These are phyloP conservation scores for Talaromyces sp. DNA, from an alignment of 2,329 filamentous ascomycete genomes.

Conservation along the genomic window DNA sequence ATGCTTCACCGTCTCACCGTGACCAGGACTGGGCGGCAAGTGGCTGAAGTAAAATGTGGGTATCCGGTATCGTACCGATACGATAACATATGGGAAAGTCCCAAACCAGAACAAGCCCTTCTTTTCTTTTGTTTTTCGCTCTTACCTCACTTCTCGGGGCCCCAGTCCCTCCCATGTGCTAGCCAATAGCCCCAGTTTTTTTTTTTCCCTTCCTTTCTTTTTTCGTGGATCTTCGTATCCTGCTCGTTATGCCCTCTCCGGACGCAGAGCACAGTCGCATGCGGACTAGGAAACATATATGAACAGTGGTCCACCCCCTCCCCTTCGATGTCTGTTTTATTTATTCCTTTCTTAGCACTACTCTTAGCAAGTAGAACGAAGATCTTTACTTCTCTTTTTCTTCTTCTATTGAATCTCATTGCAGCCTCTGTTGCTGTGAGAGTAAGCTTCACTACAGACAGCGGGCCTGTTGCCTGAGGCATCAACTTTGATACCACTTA, in stretches of 20 bases:
- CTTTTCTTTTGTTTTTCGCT: constrained; percentile 1
- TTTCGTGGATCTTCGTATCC: constrained; percentile 1
- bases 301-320: constrained; percentile 10
- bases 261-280: constrained; percentile 12
- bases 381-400: neutral
- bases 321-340: neutral
- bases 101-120: constrained; percentile 1
- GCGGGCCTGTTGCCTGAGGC: constrained; percentile 15
- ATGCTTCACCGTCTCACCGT: neutral
- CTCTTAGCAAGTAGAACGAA: neutral
- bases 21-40: neutral
- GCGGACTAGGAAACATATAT: constrained; percentile 15
- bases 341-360: neutral
- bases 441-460: constrained; percentile 8
- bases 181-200: constrained; percentile 11
- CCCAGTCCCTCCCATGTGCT: constrained; percentile 16
- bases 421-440: neutral
- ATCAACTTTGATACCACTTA: neutral
- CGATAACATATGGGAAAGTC: neutral
- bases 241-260: constrained; percentile 4
- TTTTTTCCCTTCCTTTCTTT: constrained; percentile 3
- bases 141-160: constrained; percentile 7
- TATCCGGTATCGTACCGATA: constrained; percentile 3
- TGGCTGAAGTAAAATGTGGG: constrained; percentile 4
- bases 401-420: neutral